Base-by-base conservation (phyloP, 169 alveolate genomes). In the Plasmodium billcollinsi region DNA sequence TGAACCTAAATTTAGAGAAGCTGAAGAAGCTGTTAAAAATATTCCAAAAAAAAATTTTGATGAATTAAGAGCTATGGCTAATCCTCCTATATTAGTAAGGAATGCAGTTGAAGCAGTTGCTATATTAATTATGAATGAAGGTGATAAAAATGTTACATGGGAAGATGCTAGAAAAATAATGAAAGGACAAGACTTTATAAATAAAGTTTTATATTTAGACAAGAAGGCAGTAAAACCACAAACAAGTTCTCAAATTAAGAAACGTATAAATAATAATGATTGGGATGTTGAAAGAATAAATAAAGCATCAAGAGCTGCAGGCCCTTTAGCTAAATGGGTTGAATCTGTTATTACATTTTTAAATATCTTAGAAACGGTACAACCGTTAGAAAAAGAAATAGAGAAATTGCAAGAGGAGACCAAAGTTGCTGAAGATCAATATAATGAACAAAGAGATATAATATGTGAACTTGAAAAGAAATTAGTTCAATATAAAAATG, bases 281-380 rank as follows among this genome's bases (percentile, higher is more conserved):
- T 99, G 99, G 99, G 97, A 98, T 76, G 95, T 97, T 12, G 98
- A 95, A 20, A 93, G 95, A 88, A 98, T 99, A 45, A 93, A 93
- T 92, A 95, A 94, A 62, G 99, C 99, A 21, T 97, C 99, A 24
- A 93, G 96, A 89, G 99, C 99, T 4, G 99, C 99, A 6, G 99
- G 99, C 8, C 99, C 99, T n/a, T 75, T 98, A 67, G 99, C 99
- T 2, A 94, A 94, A 83, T 97, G 99, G 99, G 98, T 97, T n/a
- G 98, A 95, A 74, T 95, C 98, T 52, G 93, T 96, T 69, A 91
- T 97, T 45, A 93, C 93, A 33, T 97, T 96, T 74, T 97, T 98
- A 49, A 96, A 94, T 62, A 97, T 98, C 12, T 92, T 95, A 67
- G 97, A 96, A 75, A 95, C 96, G 88, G 98, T 98, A 56, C 97